Percentiles rank a stretch among this genome's conserved stretches.
phyloP scores from a whole-genome alignment of 164 flowering plant genomes.

The Dillenia turbinata region DNA sequence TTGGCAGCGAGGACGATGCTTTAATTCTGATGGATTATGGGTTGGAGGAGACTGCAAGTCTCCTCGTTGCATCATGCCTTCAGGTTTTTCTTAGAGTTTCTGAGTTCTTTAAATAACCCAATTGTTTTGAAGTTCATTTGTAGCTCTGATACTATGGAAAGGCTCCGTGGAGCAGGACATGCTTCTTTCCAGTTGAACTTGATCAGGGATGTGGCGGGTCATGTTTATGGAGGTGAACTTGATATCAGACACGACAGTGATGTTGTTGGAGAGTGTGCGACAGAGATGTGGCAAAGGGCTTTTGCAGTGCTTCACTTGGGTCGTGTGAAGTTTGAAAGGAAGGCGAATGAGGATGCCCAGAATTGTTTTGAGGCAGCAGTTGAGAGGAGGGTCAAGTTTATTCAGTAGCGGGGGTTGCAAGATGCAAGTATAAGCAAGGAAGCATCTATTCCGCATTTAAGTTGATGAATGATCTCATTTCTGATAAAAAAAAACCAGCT shows the following conservation, averaged over 20 bases:
- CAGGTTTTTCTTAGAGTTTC: conserved; percentile 71
- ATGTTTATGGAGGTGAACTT: conserved; percentile 69
- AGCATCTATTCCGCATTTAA: conserved; percentile 59
- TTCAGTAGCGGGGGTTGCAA: conserved; percentile 70
- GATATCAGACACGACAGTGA: conserved; percentile 45
- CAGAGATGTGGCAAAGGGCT: conserved; percentile 55
- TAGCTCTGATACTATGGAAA: conserved; percentile 43
- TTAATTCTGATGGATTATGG: conserved; percentile 65
- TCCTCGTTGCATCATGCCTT: conserved; percentile 73
- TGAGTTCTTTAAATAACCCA: conserved; percentile 37
- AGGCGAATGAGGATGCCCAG: conserved; percentile 62
- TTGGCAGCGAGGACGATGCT: conserved; percentile 47
- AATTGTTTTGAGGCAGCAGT: conserved; percentile 57
- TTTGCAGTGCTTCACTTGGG: conserved; percentile 73
- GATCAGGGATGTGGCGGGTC: conserved; percentile 65
- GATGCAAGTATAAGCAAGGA: conserved; percentile 61
- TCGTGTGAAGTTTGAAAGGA: conserved; percentile 65
- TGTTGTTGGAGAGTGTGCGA: conserved; percentile 72
- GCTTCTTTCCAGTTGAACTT: conserved; percentile 65
- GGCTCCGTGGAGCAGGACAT: conserved; percentile 45
- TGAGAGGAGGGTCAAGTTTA: conserved; percentile 72
- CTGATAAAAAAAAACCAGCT: conserved; percentile 35
- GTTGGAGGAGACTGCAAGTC: conserved; percentile 58
- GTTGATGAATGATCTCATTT: conserved; percentile 47
- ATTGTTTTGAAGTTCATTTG: conserved; percentile 48